Percentiles rank a stretch among this genome's conserved stretches.
Conservation (phyloP, 495 filamentous ascomycete genomes). For the Umbilicaria muhlenbergii region DNA sequence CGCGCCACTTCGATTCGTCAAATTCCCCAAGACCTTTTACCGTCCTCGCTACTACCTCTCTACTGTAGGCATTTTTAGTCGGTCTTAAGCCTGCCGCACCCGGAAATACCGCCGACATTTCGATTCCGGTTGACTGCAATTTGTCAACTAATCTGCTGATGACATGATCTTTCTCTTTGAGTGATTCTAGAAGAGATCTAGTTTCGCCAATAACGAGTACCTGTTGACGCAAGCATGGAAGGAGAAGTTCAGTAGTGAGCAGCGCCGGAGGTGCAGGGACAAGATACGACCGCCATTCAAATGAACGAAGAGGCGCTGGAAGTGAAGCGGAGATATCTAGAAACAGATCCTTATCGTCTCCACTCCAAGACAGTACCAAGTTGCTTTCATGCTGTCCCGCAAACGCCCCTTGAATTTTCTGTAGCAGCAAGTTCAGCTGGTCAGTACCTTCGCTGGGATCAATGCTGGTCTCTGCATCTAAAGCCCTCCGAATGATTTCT, state of each 20-base stretch:
- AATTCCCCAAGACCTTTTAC: slow-evolving; percentile 33
- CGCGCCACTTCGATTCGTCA: slow-evolving; percentile 26
- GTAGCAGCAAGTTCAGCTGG: slow-evolving; percentile 56
- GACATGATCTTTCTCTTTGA: slow-evolving; percentile 66
- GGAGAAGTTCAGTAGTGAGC: slow-evolving; percentile 43
- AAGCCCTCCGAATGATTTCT: slow-evolving; percentile 49
- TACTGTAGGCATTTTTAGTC: slow-evolving; percentile 19
- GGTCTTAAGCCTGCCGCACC: slow-evolving; percentile 33
- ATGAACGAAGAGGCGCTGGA: slow-evolving; percentile 48
- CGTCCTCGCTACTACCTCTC: slow-evolving; percentile 22
- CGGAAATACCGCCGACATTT: slow-evolving; percentile 56
- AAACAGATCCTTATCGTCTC: slow-evolving; percentile 25
- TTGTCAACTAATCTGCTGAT: slow-evolving; percentile 65
- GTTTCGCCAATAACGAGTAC: slow-evolving; percentile 33
- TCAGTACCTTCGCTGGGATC: slow-evolving; percentile 65
- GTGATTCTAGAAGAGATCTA: slow-evolving; percentile 34
- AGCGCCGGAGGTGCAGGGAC: slow-evolving; percentile 33
- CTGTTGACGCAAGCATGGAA: slow-evolving; percentile 52
- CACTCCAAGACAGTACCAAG: slow-evolving; percentile 14
- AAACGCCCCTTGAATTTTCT: slow-evolving; percentile 53
- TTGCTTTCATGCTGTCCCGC: slow-evolving; percentile 24
- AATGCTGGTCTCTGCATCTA: slow-evolving; percentile 56
- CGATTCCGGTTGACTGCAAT: slow-evolving; percentile 50
- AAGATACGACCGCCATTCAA: slow-evolving; percentile 54
- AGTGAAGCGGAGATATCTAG: slow-evolving; percentile 44